Evolutionary conservation across 2,329 filamentous ascomycete species (phyloP).

Genomic region (Coniella vitis): DNA sequence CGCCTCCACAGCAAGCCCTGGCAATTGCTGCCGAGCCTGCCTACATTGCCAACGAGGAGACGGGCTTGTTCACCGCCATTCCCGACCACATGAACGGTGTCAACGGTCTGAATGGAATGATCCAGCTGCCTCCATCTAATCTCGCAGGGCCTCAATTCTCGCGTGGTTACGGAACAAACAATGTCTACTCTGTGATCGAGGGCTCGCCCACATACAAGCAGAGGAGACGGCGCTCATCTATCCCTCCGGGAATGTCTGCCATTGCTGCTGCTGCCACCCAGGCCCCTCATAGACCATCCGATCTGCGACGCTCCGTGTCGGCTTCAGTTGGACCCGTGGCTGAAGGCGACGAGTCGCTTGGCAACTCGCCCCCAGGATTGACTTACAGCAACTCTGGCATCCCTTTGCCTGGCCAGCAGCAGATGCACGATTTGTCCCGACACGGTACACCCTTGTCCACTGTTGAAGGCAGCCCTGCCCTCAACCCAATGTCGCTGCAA

Average conservation of each 20-base stretch:
- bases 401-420: conserved; percentile 57
- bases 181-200: conserved; percentile 93
- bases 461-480: conserved; percentile 72
- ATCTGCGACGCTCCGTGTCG: conserved; percentile 85
- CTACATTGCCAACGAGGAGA: conserved; percentile 97
- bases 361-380: conserved; percentile 72
- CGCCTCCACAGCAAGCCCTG: conserved; percentile 84
- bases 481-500: conserved; percentile 63
- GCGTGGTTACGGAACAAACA: conserved; percentile 64
- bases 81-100: conserved; percentile 73
- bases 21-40: conserved; percentile 80
- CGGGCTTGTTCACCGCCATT: conserved; percentile 89
- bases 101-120: conserved; percentile 76
- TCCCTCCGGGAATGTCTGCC: conserved; percentile 69
- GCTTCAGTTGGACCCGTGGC: conserved; percentile 75
- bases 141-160: conserved; percentile 74
- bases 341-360: conserved; percentile 70
- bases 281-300: conserved; percentile 64
- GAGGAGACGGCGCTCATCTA: conserved; percentile 84
- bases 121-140: conserved; percentile 83
- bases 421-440: conserved; percentile 74
- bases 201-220: conserved; percentile 99
- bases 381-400: conserved; percentile 66
- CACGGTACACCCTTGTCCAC: conserved; percentile 86
- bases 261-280: conserved; percentile 52